Percentiles rank a stretch among this genome's conserved stretches.
Evolutionary conservation across 805 yeast genomes (phyloP).

Genomic region (Metschnikowia colocasiae): DNA sequence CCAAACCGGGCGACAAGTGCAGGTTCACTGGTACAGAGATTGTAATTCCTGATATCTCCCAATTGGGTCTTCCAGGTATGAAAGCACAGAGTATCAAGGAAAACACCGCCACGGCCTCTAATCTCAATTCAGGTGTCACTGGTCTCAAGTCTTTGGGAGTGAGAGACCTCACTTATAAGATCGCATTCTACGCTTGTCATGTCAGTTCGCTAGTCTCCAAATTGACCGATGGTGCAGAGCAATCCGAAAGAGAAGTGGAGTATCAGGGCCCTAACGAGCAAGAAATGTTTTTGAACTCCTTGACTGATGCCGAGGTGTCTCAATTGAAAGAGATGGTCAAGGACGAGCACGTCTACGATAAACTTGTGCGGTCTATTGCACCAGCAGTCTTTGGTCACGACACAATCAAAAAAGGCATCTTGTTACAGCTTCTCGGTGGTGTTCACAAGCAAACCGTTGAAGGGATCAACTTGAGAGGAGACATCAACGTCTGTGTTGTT

Average conservation of each 20-base stretch:
- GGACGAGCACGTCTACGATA: conserved; percentile 78
- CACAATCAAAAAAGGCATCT: conserved; percentile 84
- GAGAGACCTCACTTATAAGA: conserved; percentile 85
- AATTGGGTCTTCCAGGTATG: conserved; percentile 91
- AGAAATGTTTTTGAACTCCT: conserved; percentile 70
- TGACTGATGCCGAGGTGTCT: conserved; percentile 76
- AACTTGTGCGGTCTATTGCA: conserved; percentile 82
- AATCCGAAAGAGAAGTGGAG: conserved; percentile 24
- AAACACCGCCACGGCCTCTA: conserved; percentile 58
- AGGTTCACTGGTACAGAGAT: conserved; percentile 91
- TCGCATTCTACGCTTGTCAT: conserved; percentile 90
- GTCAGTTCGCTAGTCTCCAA: conserved; percentile 60
- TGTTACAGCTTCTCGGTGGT: conserved; percentile 88
- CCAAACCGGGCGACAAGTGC: conserved; percentile 96
- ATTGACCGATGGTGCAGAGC: conserved; percentile 17
- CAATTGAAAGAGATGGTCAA: conserved; percentile 89
- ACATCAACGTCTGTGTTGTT: conserved; percentile 90
- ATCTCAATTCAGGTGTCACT: conserved; percentile 77
- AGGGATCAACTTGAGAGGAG: conserved; percentile 94
- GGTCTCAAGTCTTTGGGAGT: conserved; percentile 91
- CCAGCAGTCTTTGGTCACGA: conserved; percentile 98
- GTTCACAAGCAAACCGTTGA: conserved; percentile 92
- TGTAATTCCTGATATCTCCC: conserved; percentile 91
- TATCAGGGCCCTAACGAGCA: conserved; percentile 63
- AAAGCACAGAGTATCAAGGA: conserved; percentile 82